Evolutionary conservation across 306 rosid species (phyloP), one percentile per base, ranked within the genome.

Genomic region (Abrus precatorius): DNA sequence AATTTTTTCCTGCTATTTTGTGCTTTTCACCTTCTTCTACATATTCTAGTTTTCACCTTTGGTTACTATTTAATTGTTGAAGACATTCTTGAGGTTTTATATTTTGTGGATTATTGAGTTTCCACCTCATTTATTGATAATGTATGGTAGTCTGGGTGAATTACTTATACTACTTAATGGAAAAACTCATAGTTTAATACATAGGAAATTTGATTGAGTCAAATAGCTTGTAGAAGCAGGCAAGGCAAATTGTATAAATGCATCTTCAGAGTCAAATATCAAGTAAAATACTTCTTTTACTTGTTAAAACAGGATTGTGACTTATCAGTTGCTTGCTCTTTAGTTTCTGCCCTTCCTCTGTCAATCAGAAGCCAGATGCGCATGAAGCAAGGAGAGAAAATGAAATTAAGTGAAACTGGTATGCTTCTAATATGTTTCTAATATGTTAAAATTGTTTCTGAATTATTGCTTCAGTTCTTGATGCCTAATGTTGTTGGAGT

Each of bases 311-410:
- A 95, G 99, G 93, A 93, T 71, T 85, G 79, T 78, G 77, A 87
- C 84, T 70, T 84, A 76, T 74, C 88, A 66, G 89, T 79, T 66
- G 80, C 88, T 69, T 72, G 77, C 73, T 66, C 88, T 80, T 87
- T 93, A n/a, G 85, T 90, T 78, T 91, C 94, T 74, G 82, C 82
- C 48, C 97, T 95, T 50, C 94, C 98, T 73, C 90, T 85, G 13
- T 64, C 85, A 40, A 48, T 95, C 77, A 89, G 86, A 88, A 83
- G 77, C 87, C 88, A 88, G 78, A 86, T 95, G 82, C 84, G 86
- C 63, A 76, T 73, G 84, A 78, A 80, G 78, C 89, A 89, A 77
- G 91, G 90, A 74, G 90, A 81, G 75, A 85, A 64, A 53, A 82
- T 66, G 44, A 48, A 65, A 50, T 57, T 79, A 33, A 77, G 63